phyloP scores from a whole-genome alignment of 2,329 filamentous ascomycete species.

The Fusarium hainanense region DNA sequence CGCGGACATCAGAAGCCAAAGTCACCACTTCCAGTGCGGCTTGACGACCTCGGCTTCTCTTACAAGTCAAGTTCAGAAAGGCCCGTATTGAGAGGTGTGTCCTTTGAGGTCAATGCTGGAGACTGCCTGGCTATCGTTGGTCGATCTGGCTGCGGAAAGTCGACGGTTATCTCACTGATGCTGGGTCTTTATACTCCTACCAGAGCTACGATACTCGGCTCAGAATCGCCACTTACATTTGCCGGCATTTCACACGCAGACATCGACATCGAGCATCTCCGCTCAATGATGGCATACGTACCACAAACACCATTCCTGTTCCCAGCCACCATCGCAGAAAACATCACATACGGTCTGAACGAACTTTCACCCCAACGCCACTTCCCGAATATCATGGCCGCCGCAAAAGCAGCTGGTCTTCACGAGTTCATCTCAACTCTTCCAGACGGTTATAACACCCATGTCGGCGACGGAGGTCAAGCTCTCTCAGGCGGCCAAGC shows the following conservation, averaged over 20 bases:
- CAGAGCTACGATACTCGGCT: not conserved
- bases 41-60: slow-evolving; percentile 70
- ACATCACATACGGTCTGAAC: slow-evolving; percentile 83
- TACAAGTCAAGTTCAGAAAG: slow-evolving; percentile 71
- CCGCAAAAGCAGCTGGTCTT: slow-evolving; percentile 71
- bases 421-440: slow-evolving; percentile 81
- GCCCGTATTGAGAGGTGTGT: slow-evolving; percentile 71
- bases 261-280: slow-evolving; percentile 70
- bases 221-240: slow-evolving; percentile 63
- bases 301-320: slow-evolving; percentile 81
- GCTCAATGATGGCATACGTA: slow-evolving; percentile 73
- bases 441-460: slow-evolving; percentile 68
- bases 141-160: slow-evolving; percentile 89
- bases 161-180: slow-evolving; percentile 80
- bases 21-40: slow-evolving; percentile 59
- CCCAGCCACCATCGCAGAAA: slow-evolving; percentile 78
- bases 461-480: slow-evolving; percentile 80
- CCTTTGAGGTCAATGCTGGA: slow-evolving; percentile 70
- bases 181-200: slow-evolving; percentile 73
- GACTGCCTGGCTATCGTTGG: slow-evolving; percentile 84
- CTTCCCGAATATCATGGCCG: slow-evolving; percentile 57
- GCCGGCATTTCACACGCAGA: slow-evolving; percentile 65
- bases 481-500: slow-evolving; percentile 83
- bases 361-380: slow-evolving; percentile 63
- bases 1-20: slow-evolving; percentile 52